phyloP scores from a whole-genome alignment of 1,139 yeast species.

The Saccharomyces hybrid region DNA sequence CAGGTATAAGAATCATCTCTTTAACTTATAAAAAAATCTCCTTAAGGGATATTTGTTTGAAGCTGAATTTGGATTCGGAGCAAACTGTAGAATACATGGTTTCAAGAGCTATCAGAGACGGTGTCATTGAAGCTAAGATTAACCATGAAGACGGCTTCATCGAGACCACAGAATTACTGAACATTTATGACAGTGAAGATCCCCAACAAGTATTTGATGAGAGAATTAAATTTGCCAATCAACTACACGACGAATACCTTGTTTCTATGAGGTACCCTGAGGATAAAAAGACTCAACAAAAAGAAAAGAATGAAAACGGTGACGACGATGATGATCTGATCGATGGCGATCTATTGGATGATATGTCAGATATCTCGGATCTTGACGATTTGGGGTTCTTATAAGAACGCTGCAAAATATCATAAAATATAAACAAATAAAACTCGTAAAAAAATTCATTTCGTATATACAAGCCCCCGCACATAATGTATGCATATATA shows the following conservation, averaged over 20 bases:
- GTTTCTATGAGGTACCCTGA: slow-evolving; percentile 90
- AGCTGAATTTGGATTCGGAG: slow-evolving; percentile 86
- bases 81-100: slow-evolving; percentile 95
- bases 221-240: slow-evolving; percentile 86
- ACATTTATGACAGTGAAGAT: slow-evolving; percentile 77
- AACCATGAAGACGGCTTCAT: slow-evolving; percentile 87
- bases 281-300: slow-evolving; percentile 17
- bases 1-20: slow-evolving; percentile 92
- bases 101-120: slow-evolving; percentile 93
- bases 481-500: not conserved
- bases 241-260: slow-evolving; percentile 84
- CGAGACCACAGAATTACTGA: slow-evolving; percentile 81
- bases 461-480: not conserved
- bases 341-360: slow-evolving; percentile 26
- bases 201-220: slow-evolving; percentile 89
- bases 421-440: slow-evolving; percentile 50
- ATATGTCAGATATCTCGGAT: slow-evolving; percentile 31
- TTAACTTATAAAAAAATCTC: slow-evolving; percentile 87
- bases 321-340: slow-evolving; percentile 17
- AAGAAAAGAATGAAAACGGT: slow-evolving; percentile 14
- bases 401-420: slow-evolving; percentile 38
- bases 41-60: slow-evolving; percentile 81
- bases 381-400: slow-evolving; percentile 28
- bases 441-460: not conserved
- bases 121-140: slow-evolving; percentile 91